Percentiles rank a stretch among this genome's conserved stretches.
Conservation (phyloP, 164 flowering plant species). For the Echeveria elegans region DNA sequence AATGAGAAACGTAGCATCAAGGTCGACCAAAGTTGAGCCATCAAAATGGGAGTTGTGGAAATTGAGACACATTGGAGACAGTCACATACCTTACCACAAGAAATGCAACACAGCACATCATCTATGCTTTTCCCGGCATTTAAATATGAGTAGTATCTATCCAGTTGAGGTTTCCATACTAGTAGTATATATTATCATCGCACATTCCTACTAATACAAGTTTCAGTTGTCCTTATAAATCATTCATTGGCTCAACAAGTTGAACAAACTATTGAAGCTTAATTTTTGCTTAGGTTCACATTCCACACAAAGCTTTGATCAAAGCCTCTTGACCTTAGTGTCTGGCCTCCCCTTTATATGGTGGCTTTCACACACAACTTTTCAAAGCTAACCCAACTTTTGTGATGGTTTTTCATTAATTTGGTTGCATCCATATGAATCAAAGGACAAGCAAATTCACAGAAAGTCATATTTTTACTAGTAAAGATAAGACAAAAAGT, state of each 20-base stretch:
- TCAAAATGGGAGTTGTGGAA: not conserved
- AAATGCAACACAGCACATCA: conserved; percentile 1
- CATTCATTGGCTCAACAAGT: not conserved
- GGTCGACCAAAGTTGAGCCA: conserved; percentile 6
- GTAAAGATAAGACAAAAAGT: not conserved
- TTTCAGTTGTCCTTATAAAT: not conserved
- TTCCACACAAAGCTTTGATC: conserved; percentile 5
- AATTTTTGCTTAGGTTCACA: not conserved
- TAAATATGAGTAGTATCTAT: no score
- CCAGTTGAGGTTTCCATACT: no score
- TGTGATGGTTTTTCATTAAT: not conserved
- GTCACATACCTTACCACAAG: conserved; percentile 1
- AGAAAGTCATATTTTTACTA: not conserved
- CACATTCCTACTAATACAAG: not conserved
- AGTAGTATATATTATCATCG: not conserved
- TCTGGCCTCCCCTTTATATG: conserved; percentile 1
- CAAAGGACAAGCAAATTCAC: not conserved
- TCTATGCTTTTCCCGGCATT: no score
- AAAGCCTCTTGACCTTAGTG: not conserved
- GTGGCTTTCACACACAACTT: not conserved
- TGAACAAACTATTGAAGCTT: not conserved
- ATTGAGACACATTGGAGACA: not conserved
- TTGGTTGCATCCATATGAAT: not conserved
- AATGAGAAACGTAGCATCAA: not conserved
- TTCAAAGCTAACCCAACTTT: not conserved